Percentiles rank a stretch among this genome's conserved stretches.
Conservation (phyloP, 169 alveolate species). For the Cryptosporidium xiaoi region DNA sequence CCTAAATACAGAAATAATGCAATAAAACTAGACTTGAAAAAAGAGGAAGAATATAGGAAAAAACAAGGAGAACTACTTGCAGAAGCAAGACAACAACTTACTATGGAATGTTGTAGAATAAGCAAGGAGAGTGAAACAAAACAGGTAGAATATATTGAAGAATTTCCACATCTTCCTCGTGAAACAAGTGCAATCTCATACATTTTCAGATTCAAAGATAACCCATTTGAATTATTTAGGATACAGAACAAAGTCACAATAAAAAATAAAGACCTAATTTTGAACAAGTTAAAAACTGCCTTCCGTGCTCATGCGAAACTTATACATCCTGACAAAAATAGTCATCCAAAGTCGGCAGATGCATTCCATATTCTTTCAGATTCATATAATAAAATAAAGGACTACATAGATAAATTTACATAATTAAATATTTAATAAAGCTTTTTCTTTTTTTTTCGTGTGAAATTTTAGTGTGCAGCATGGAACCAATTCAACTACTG, state of each 20-base stretch:
- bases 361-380: slow-evolving; percentile 67
- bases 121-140: background rate
- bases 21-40: slow-evolving; percentile 32
- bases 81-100: slow-evolving; percentile 42
- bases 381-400: slow-evolving; percentile 57
- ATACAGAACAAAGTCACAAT: slow-evolving; percentile 32
- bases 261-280: slow-evolving; percentile 21
- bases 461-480: slow-evolving; percentile 42
- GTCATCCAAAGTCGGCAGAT: slow-evolving; percentile 69
- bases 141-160: slow-evolving; percentile 20
- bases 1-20: slow-evolving; percentile 68
- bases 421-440: background rate
- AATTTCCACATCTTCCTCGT: slow-evolving; percentile 20
- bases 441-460: slow-evolving; percentile 9
- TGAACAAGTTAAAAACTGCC: slow-evolving; percentile 28
- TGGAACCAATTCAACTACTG: no score
- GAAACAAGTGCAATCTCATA: slow-evolving; percentile 51
- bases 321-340: slow-evolving; percentile 63
- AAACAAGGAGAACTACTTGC: slow-evolving; percentile 70
- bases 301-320: slow-evolving; percentile 62
- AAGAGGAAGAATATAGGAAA: slow-evolving; percentile 59
- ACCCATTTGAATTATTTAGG: slow-evolving; percentile 57
- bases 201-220: slow-evolving; percentile 18
- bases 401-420: slow-evolving; percentile 14
- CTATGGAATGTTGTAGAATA: background rate